Conservation (phyloP, 768 basidiomycete genomes). For the Phaeolepiota aurea region DNA sequence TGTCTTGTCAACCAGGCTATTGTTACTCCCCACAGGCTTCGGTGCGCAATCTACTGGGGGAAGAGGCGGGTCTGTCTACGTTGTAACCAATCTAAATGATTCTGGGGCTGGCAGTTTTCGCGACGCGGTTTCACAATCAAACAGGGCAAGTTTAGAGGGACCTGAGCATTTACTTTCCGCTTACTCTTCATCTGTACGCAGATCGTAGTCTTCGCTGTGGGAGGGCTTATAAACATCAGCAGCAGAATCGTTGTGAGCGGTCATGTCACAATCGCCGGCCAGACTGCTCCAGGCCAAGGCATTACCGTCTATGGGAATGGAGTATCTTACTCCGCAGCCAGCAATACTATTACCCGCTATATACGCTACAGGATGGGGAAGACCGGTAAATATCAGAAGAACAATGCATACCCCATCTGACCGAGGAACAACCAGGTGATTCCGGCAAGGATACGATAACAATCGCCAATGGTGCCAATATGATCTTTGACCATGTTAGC, state of each 20-base stretch:
- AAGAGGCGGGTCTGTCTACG: conserved; percentile 21
- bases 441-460: conserved; percentile 25
- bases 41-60: conserved; percentile 24
- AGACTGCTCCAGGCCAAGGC: conserved; percentile 29
- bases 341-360: conserved; percentile 20
- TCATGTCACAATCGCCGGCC: conserved; percentile 22
- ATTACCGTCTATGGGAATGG: conserved; percentile 28
- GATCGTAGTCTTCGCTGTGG: conserved; percentile 25
- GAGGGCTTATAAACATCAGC: conserved; percentile 22
- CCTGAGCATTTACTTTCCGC: not conserved
- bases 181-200: conserved; percentile 4
- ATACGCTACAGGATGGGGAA: conserved; percentile 22
- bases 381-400: conserved; percentile 9
- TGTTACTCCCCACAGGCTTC: conserved; percentile 13
- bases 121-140: conserved; percentile 22
- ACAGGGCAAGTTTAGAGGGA: conserved; percentile 16
- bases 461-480: conserved; percentile 23
- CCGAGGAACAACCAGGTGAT: conserved; percentile 13
- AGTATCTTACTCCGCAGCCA: conserved; percentile 20
- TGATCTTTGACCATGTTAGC: conserved; percentile 28
- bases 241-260: conserved; percentile 21
- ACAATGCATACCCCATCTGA: not conserved
- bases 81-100: conserved; percentile 25
- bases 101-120: conserved; percentile 25
- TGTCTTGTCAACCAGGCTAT: not conserved